Conservation (phyloP, 768 basidiomycete genomes). For the Tylopilus sp. region DNA sequence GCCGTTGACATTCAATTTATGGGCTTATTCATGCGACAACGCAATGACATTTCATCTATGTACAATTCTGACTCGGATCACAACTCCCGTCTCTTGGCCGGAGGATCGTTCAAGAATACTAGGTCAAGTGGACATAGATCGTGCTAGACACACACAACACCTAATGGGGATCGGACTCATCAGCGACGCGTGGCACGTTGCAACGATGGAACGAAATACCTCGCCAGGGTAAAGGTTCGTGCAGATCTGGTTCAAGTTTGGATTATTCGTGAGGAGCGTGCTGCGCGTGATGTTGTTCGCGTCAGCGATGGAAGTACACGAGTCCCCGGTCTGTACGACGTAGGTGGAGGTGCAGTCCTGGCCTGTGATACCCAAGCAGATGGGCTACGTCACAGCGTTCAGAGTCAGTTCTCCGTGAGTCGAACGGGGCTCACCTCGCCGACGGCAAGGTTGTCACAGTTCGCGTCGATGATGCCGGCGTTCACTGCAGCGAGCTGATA, state of each 20-base stretch:
- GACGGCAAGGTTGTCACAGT: conserved; percentile 54
- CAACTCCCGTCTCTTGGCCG: no score
- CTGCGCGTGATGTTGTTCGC: conserved; percentile 41
- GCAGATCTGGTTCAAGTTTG: conserved; percentile 52
- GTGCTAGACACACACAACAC: conserved; percentile 26
- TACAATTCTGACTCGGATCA: not conserved
- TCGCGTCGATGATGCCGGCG: conserved; percentile 42
- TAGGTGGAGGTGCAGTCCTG: conserved; percentile 57
- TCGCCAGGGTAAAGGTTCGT: conserved; percentile 57
- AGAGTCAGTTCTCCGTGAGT: not conserved
- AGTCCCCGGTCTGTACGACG: conserved; percentile 46
- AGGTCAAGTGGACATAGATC: conserved; percentile 22
- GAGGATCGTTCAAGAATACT: conserved; percentile 3
- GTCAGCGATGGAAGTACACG: conserved; percentile 43
- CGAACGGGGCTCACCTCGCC: conserved; percentile 38
- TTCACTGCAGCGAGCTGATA: conserved; percentile 60
- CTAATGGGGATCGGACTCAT: conserved; percentile 7
- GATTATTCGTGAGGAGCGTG: conserved; percentile 60
- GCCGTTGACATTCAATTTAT: no score
- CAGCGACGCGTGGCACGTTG: not conserved
- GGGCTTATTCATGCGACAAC: not conserved
- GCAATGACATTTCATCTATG: not conserved
- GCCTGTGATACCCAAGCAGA: conserved; percentile 56
- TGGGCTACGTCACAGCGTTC: conserved; percentile 20
- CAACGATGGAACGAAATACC: conserved; percentile 32